These are phyloP conservation scores for Fusarium tuaranense DNA, from an alignment of 2,329 filamentous ascomycete genomes.

Conservation along the genomic window DNA sequence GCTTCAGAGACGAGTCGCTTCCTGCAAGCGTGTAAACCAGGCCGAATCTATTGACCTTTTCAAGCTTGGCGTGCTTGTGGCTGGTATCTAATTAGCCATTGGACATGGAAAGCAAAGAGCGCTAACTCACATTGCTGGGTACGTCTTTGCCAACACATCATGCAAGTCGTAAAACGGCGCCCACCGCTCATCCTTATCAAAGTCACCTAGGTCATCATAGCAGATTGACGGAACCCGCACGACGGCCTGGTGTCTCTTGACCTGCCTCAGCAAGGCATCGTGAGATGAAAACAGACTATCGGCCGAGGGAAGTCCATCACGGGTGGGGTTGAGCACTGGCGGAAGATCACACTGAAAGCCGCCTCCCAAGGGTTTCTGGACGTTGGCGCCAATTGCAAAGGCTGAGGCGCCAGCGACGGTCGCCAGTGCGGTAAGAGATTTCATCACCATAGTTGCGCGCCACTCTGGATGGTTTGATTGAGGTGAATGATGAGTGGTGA, in stretches of 20 bases:
- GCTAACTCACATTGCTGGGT: slow-evolving; percentile 59
- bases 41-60: slow-evolving; percentile 72
- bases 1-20: slow-evolving; percentile 60
- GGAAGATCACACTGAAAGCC: slow-evolving; percentile 50
- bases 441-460: slow-evolving; percentile 32
- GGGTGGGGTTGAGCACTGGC: slow-evolving; percentile 46
- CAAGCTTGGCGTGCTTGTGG: slow-evolving; percentile 56
- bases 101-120: neutral
- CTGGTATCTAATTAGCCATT: slow-evolving; percentile 38
- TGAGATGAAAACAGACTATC: slow-evolving; percentile 48
- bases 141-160: slow-evolving; percentile 59
- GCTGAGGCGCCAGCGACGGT: slow-evolving; percentile 23
- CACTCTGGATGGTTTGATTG: neutral
- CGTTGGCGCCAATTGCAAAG: slow-evolving; percentile 17
- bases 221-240: slow-evolving; percentile 67
- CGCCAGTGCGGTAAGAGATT: slow-evolving; percentile 32
- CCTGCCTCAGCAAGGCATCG: slow-evolving; percentile 53
- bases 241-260: slow-evolving; percentile 64
- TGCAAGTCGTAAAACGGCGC: slow-evolving; percentile 64
- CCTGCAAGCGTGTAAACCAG: slow-evolving; percentile 71
- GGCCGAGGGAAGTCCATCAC: slow-evolving; percentile 49
- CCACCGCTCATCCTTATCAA: slow-evolving; percentile 67
- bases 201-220: slow-evolving; percentile 66
- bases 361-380: slow-evolving; percentile 36
- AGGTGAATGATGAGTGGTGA: neutral